Evolutionary conservation across 768 basidiomycete genomes (phyloP).

Genomic region (Leccinum rimulosum): DNA sequence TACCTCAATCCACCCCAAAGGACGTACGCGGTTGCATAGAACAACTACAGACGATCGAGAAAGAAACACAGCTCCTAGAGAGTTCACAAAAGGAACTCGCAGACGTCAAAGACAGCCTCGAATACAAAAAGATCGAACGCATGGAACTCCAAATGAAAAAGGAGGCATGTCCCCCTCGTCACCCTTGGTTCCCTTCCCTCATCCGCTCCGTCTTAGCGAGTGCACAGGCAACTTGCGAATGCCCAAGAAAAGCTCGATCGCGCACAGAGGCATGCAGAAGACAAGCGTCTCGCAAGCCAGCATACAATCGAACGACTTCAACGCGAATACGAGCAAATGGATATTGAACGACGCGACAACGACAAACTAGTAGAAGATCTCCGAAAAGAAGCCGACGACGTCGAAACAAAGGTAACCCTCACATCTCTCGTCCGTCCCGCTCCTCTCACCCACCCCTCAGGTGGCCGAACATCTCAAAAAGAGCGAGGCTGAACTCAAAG

Average conservation of each 20-base stretch:
- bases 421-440: neutral
- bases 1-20: constrained; percentile 34
- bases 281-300: constrained; percentile 71
- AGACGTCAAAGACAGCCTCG: constrained; percentile 65
- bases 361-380: constrained; percentile 78
- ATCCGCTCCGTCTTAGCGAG: constrained; percentile 48
- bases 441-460: constrained; percentile 36
- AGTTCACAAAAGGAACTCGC: constrained; percentile 63
- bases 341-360: constrained; percentile 69
- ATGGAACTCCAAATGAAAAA: constrained; percentile 64
- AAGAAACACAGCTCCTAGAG: constrained; percentile 63
- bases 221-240: constrained; percentile 75
- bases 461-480: constrained; percentile 72
- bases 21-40: constrained; percentile 71
- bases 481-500: constrained; percentile 77
- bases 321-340: constrained; percentile 78
- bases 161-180: constrained; percentile 47
- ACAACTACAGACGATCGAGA: constrained; percentile 72
- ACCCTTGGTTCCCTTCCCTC: neutral
- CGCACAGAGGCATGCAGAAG: constrained; percentile 75
- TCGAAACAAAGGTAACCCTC: constrained; percentile 56
- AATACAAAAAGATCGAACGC: constrained; percentile 71
- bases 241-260: constrained; percentile 82
- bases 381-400: constrained; percentile 63
- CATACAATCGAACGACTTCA: constrained; percentile 74